Evolutionary conservation across 345 rosid genomes (phyloP).

Genomic region (Salix udensis): DNA sequence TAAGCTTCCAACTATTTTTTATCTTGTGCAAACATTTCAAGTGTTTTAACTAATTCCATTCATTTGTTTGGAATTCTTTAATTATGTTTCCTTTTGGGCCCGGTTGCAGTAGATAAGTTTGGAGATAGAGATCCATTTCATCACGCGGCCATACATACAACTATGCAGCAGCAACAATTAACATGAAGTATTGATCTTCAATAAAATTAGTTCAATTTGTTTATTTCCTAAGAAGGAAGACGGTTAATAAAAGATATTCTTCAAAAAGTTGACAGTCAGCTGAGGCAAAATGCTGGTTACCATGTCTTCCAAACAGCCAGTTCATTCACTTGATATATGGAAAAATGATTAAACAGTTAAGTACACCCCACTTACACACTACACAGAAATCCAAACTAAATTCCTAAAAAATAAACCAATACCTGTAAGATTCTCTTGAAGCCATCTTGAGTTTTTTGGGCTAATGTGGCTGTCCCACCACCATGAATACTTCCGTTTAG

Average conservation of each 20-base stretch:
- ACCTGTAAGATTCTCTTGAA: conserved; percentile 95
- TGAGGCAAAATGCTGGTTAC: background rate
- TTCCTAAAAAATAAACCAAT: conserved; percentile 4
- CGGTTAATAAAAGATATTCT: too few species aligned
- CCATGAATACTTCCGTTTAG: conserved; percentile 80
- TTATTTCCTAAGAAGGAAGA: background rate
- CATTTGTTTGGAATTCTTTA: background rate
- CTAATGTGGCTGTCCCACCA: conserved; percentile 99
- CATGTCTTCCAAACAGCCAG: background rate
- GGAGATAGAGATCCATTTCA: background rate
- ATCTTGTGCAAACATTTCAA: background rate
- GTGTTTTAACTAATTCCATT: background rate
- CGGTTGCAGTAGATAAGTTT: background rate
- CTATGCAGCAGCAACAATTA: background rate
- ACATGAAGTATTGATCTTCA: background rate
- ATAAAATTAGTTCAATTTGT: background rate
- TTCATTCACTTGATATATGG: background rate
- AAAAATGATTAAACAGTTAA: background rate
- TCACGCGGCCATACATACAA: background rate
- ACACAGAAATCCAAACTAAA: background rate
- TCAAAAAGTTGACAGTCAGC: too few species aligned
- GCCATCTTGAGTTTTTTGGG: conserved; percentile 98
- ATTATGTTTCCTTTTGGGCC: background rate
- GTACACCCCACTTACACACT: background rate
- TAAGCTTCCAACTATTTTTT: background rate